These are phyloP conservation scores for Pyrenophora tritici-repentis DNA, from an alignment of 2,329 filamentous ascomycete genomes.

Conservation along the genomic window DNA sequence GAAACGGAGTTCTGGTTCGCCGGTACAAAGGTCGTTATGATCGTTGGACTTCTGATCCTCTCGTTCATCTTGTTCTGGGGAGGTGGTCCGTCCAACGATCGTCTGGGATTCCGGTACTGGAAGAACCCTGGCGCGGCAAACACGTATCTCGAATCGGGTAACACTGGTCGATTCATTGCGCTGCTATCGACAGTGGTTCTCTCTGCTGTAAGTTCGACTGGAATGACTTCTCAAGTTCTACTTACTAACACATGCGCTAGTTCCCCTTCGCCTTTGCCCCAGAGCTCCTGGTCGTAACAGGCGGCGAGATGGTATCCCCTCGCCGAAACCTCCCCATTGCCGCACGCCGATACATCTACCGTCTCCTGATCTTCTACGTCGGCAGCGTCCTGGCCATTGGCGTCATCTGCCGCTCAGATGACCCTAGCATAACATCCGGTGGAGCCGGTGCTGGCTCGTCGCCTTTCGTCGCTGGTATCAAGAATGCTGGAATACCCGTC, in stretches of 20 bases:
- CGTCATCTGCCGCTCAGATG: conserved; percentile 62
- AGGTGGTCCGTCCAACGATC: conserved; percentile 58
- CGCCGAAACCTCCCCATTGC: conserved; percentile 65
- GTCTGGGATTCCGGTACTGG: conserved; percentile 65
- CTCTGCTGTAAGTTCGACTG: conserved; percentile 52
- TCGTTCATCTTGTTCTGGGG: conserved; percentile 62
- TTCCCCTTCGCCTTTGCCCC: conserved; percentile 13
- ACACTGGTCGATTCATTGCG: conserved; percentile 58
- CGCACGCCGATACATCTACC: conserved; percentile 64
- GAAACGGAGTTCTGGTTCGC: conserved; percentile 46
- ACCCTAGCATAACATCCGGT: conserved; percentile 56
- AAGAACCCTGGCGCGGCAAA: conserved; percentile 58
- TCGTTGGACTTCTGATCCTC: conserved; percentile 55
- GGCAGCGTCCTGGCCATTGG: conserved; percentile 63
- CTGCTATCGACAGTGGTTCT: conserved; percentile 58
- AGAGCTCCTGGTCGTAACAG: conserved; percentile 53
- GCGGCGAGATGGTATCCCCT: conserved; percentile 63
- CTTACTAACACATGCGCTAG: not conserved
- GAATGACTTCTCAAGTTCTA: not conserved
- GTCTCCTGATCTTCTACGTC: conserved; percentile 67
- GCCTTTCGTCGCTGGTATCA: conserved; percentile 57
- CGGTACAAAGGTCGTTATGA: conserved; percentile 41
- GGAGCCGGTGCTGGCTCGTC: conserved; percentile 60
- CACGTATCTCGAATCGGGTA: conserved; percentile 52
- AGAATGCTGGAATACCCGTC: conserved; percentile 57